Evolutionary conservation across 768 basidiomycete species (phyloP).

Genomic region (Calocera cornea): DNA sequence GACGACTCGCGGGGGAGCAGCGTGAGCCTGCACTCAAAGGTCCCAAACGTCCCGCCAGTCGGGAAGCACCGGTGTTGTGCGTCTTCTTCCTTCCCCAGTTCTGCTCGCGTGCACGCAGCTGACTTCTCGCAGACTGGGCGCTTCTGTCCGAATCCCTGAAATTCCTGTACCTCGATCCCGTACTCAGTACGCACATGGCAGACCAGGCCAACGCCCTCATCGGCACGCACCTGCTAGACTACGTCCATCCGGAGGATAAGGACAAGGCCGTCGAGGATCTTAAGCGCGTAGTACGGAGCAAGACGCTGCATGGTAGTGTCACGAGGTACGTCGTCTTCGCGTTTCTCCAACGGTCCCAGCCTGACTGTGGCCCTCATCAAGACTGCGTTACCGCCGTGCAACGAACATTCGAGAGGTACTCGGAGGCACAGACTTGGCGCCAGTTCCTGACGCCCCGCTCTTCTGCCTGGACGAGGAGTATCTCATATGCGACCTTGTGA

Average conservation of each 20-base stretch:
- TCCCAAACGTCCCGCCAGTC: not conserved
- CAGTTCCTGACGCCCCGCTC: slow-evolving; percentile 56
- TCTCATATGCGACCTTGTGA: slow-evolving; percentile 78
- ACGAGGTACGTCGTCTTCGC: slow-evolving; percentile 40
- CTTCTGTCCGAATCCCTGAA: slow-evolving; percentile 59
- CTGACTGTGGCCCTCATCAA: slow-evolving; percentile 22
- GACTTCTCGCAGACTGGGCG: slow-evolving; percentile 50
- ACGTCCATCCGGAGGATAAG: slow-evolving; percentile 77
- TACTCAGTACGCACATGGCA: slow-evolving; percentile 55
- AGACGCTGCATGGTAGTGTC: slow-evolving; percentile 70
- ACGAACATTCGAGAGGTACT: slow-evolving; percentile 57
- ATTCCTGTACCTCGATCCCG: slow-evolving; percentile 76
- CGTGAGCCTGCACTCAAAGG: not conserved
- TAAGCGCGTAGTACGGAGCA: slow-evolving; percentile 54
- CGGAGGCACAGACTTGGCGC: slow-evolving; percentile 40
- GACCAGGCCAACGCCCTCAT: slow-evolving; percentile 55
- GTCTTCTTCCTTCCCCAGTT: not conserved
- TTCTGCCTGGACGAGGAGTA: slow-evolving; percentile 57
- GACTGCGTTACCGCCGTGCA: slow-evolving; percentile 67
- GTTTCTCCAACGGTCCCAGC: not conserved
- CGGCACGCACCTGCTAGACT: slow-evolving; percentile 56
- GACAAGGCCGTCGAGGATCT: slow-evolving; percentile 61
- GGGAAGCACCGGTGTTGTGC: not conserved
- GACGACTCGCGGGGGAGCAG: not conserved
- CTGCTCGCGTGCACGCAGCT: not conserved